Evolutionary conservation across 1,284 basidiomycete genomes (phyloP).

Genomic region (Lignosus rhinocerotis): DNA sequence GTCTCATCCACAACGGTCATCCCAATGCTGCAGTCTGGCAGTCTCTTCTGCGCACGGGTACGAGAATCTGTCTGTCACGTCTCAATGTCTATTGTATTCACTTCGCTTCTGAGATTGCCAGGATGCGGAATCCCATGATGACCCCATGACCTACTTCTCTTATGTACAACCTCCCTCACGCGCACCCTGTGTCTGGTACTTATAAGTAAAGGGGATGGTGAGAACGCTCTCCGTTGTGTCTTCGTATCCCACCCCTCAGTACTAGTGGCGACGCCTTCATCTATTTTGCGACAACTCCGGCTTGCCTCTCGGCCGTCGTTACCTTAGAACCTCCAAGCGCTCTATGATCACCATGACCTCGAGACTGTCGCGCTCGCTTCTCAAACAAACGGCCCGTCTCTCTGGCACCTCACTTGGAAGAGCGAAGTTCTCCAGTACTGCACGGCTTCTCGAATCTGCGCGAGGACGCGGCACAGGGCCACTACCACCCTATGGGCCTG

Average conservation of each 20-base stretch:
- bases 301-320: background rate
- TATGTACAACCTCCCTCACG: conserved; percentile 1
- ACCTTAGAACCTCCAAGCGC: background rate
- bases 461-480: conserved; percentile 30
- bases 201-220: conserved; percentile 8
- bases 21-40: too few relatives aligned
- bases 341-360: conserved; percentile 6
- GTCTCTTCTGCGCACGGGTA: too few relatives aligned
- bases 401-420: background rate
- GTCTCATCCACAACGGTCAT: too few relatives aligned
- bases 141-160: conserved; percentile 19
- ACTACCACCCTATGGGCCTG: conserved; percentile 52
- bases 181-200: background rate
- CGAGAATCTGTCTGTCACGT: too few relatives aligned
- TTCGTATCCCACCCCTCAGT: background rate
- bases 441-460: conserved; percentile 14
- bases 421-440: conserved; percentile 16
- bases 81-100: background rate
- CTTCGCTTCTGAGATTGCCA: background rate
- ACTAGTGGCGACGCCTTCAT: background rate
- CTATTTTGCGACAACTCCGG: background rate
- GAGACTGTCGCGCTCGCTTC: background rate
- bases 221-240: background rate
- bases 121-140: conserved; percentile 13
- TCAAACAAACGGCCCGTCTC: background rate